phyloP scores from a whole-genome alignment of 75 land plant genomes.

The Picea glauca region DNA sequence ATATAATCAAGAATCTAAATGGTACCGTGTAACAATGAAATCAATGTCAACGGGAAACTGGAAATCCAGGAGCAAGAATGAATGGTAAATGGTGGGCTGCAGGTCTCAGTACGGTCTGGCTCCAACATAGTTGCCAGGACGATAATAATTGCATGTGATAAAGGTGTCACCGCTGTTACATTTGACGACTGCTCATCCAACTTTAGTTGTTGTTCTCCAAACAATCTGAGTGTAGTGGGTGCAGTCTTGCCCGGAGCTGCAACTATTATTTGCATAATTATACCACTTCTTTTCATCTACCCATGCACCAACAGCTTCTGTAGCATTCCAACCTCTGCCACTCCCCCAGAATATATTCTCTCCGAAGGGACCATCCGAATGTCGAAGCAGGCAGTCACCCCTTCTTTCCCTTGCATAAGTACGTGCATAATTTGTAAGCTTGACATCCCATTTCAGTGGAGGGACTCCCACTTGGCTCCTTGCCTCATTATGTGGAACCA shows the following conservation, averaged over 20 bases:
- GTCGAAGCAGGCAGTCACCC: slow-evolving; percentile 22
- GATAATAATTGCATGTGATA: slow-evolving; percentile 52
- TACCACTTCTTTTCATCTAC: slow-evolving; percentile 19
- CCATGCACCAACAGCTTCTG: slow-evolving; percentile 26
- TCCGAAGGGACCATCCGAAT: slow-evolving; percentile 22
- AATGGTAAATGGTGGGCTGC: too few relatives aligned
- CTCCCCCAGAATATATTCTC: slow-evolving; percentile 34
- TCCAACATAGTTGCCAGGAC: slow-evolving; percentile 36
- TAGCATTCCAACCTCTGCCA: slow-evolving; percentile 4
- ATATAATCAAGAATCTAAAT: too few relatives aligned
- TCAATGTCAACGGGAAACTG: too few relatives aligned
- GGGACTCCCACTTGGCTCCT: slow-evolving; percentile 19
- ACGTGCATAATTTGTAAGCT: slow-evolving; percentile 22
- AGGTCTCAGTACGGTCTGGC: slow-evolving; percentile 3
- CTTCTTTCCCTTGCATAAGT: slow-evolving; percentile 17
- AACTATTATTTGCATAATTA: slow-evolving; percentile 17
- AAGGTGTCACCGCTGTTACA: slow-evolving; percentile 33
- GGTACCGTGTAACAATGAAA: too few relatives aligned
- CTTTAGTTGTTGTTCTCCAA: slow-evolving; percentile 21
- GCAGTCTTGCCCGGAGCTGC: slow-evolving; percentile 16
- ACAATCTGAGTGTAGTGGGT: slow-evolving; percentile 52
- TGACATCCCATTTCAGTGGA: slow-evolving; percentile 23
- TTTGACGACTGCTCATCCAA: slow-evolving; percentile 35
- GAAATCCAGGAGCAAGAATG: too few relatives aligned
- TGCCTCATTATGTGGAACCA: slow-evolving; percentile 16